Percentiles rank a stretch among this genome's conserved stretches.
These are phyloP conservation scores for Spongispora temasekensis DNA, from an alignment of 1,284 basidiomycete species.

Conservation along the genomic window DNA sequence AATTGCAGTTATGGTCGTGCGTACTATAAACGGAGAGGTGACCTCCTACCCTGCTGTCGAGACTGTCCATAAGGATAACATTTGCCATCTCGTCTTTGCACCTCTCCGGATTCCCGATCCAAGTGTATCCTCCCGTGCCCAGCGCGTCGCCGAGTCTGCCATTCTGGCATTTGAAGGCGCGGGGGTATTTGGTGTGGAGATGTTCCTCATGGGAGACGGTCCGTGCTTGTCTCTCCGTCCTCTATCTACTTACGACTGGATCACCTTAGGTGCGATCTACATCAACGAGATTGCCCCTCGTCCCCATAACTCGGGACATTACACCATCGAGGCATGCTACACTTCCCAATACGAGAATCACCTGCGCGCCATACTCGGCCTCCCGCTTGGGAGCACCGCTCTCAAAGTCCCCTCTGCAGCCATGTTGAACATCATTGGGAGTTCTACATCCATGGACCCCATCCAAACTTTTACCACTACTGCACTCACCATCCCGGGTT, in stretches of 20 bases:
- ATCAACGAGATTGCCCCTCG: slow-evolving; percentile 99
- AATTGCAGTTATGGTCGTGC: too few species aligned
- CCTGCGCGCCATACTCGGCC: slow-evolving; percentile 90
- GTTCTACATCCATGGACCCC: slow-evolving; percentile 65
- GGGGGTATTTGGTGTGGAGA: slow-evolving; percentile 97
- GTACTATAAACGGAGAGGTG: too few species aligned
- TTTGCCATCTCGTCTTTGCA: slow-evolving; percentile 92
- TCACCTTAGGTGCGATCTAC: slow-evolving; percentile 68
- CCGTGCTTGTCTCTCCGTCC: slow-evolving; percentile 4
- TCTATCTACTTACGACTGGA: background rate
- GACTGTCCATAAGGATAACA: slow-evolving; percentile 92
- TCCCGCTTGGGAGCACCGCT: slow-evolving; percentile 88
- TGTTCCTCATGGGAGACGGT: slow-evolving; percentile 94
- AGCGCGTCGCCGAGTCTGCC: slow-evolving; percentile 80
- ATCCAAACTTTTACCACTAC: slow-evolving; percentile 52
- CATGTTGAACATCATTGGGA: slow-evolving; percentile 96
- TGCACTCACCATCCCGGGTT: slow-evolving; percentile 74
- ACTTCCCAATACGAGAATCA: slow-evolving; percentile 99
- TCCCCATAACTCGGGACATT: slow-evolving; percentile 98
- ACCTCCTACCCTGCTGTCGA: slow-evolving; percentile 94
- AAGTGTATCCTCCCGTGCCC: slow-evolving; percentile 63
- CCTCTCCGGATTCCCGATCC: slow-evolving; percentile 71
- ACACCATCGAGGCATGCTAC: slow-evolving; percentile 98
- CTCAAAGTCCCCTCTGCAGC: slow-evolving; percentile 87
- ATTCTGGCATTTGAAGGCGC: slow-evolving; percentile 85